A percentile compares a stretch with the other conserved stretches of the same genome.
Evolutionary conservation across 257 asterid genomes (phyloP).

Genomic region (Solanum bukasovii): DNA sequence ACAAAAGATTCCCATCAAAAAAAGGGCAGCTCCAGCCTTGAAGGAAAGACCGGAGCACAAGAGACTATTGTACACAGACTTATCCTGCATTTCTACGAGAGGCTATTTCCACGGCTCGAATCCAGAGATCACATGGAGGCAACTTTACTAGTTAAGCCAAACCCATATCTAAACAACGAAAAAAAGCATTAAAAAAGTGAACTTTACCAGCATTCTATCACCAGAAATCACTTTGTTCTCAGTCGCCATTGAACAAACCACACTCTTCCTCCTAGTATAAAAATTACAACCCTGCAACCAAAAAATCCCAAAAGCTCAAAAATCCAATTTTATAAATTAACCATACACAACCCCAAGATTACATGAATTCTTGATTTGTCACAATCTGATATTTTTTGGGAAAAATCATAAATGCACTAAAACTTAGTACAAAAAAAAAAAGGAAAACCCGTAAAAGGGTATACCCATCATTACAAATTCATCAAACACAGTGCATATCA

Average conservation of each 20-base stretch:
- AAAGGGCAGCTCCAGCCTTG: too few relatives aligned
- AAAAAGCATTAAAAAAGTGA: neutral
- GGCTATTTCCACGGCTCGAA: neutral
- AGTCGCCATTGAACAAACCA: conserved; percentile 35
- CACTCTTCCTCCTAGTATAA: conserved; percentile 14
- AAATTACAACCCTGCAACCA: neutral
- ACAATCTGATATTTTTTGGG: neutral
- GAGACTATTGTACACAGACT: neutral
- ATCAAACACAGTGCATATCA: neutral
- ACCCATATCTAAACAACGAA: neutral
- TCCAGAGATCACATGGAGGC: neutral
- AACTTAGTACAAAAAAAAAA: neutral
- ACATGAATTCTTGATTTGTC: neutral
- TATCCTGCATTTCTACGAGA: neutral
- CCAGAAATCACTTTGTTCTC: conserved; percentile 40
- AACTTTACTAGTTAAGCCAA: neutral
- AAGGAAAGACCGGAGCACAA: neutral
- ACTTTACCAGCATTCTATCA: conserved; percentile 68
- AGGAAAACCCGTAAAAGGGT: neutral
- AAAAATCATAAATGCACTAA: neutral
- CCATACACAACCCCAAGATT: neutral
- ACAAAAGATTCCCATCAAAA: neutral
- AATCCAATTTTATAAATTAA: neutral
- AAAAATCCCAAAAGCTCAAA: neutral
- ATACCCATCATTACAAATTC: neutral